Evolutionary conservation across 2,329 filamentous ascomycete genomes (phyloP), one percentile per base, ranked within the genome.

Genomic region (Dactylonectria estremocensis): DNA sequence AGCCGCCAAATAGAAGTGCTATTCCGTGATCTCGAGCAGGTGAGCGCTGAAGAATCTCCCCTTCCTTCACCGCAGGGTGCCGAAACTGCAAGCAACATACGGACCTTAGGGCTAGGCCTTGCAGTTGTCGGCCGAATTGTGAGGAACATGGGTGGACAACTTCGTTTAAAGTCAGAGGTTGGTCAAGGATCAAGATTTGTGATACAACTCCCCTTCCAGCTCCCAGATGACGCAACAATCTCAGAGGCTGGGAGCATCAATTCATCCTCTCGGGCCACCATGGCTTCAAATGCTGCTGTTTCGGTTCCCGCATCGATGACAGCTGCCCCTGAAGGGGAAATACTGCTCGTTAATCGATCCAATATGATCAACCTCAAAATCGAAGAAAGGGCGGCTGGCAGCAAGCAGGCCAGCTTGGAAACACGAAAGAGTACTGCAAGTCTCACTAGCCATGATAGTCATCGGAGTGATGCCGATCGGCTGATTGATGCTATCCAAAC

Each of bases 121-220:
- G 95, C 95, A 0, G 86, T 97, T 13, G 95, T 97, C n/a, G 93
- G 93, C 16, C 89, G 95, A 43, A 93, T 94, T 40, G 87, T 97
- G 35, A 89, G 91, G n/a, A 97, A 95, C 76, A 96, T 97, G 93
- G 92, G 95, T 66, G 95, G 95, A 0, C 95, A 97, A 75, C 80
- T 97, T 33, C 90, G 94, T 2, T 82, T 97, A 1, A 95, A 95
- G 75, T 97, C 94, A 0, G 93, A 96, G 74, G 88, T 92, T 77
- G 92, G 92, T 2, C 93, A 92, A 73, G 95, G 95, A 1, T 95
- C 94, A 18, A 88, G 93, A 59, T 97, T 97, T 70, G 90, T 94
- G 20, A 89, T 97, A 24, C 89, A 93, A 69, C 83, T 97, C 33
- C 92, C 92, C 0, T 96, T 97, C 70, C 85, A 90, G 8, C 77